phyloP scores from a whole-genome alignment of 192 early-diverging fungal genomes.

The Backusella parvicylindrica region DNA sequence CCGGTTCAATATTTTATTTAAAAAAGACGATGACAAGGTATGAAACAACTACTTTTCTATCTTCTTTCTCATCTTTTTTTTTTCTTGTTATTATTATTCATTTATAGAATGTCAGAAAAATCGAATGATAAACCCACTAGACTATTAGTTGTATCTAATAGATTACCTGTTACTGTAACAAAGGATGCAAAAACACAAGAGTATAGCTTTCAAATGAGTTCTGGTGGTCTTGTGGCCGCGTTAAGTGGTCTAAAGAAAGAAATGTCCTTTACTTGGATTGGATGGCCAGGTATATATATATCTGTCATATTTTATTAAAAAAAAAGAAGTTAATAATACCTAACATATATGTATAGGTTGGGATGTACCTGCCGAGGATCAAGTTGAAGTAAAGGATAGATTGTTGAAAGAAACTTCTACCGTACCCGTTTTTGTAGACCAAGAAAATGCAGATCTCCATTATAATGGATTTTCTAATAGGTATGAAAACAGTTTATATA shows the following conservation, averaged over 20 bases:
- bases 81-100: background rate
- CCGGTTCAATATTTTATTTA: background rate
- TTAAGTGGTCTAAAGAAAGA: constrained; percentile 90
- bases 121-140: constrained; percentile 37
- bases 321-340: background rate
- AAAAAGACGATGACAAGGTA: background rate
- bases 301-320: background rate
- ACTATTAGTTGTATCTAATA: constrained; percentile 92
- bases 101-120: background rate
- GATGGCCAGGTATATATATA: constrained; percentile 82
- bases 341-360: constrained; percentile 62
- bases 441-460: constrained; percentile 91
- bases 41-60: background rate
- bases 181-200: constrained; percentile 50
- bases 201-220: constrained; percentile 75
- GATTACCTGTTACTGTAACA: constrained; percentile 90
- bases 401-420: constrained; percentile 84
- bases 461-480: constrained; percentile 99
- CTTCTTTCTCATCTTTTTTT: background rate
- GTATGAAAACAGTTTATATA: constrained; percentile 16
- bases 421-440: constrained; percentile 91
- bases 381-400: constrained; percentile 56
- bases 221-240: constrained; percentile 94
- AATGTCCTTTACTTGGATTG: constrained; percentile 98
- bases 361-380: constrained; percentile 78